Conservation (phyloP, 2,329 filamentous ascomycete genomes). For the Colletotrichum tofieldiae region DNA sequence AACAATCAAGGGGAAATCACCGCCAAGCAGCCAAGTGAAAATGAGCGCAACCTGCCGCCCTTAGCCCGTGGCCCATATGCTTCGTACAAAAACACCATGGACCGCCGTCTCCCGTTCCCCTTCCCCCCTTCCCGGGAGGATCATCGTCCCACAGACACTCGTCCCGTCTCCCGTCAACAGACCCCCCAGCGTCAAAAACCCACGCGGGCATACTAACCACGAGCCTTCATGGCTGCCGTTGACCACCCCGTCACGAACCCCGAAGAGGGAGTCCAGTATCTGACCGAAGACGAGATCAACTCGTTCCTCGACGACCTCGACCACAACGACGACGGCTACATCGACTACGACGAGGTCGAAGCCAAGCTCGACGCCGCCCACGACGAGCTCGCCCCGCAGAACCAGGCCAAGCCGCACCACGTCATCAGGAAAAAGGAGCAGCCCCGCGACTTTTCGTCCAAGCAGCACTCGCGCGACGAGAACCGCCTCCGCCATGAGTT, state of each 20-base stretch:
- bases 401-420: constrained; percentile 60
- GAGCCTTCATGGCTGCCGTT: constrained; percentile 37
- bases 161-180: neutral
- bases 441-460: constrained; percentile 46
- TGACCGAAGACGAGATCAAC: constrained; percentile 65
- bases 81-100: constrained; percentile 18
- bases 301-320: constrained; percentile 69
- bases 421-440: constrained; percentile 54
- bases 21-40: constrained; percentile 37
- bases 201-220: constrained; percentile 19
- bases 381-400: constrained; percentile 61
- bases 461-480: constrained; percentile 45
- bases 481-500: constrained; percentile 64
- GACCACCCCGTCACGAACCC: constrained; percentile 48
- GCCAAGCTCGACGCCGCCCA: constrained; percentile 68
- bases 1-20: constrained; percentile 5
- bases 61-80: neutral
- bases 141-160: neutral
- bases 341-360: constrained; percentile 68
- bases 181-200: neutral
- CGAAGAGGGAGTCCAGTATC: constrained; percentile 50
- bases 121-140: neutral
- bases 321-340: constrained; percentile 65
- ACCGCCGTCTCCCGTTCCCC: neutral
- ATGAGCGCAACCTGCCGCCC: constrained; percentile 9